Evolutionary conservation across 305 asterid species (phyloP), one percentile per base, ranked within the genome.

Genomic region (Fraxinus dipetala): DNA sequence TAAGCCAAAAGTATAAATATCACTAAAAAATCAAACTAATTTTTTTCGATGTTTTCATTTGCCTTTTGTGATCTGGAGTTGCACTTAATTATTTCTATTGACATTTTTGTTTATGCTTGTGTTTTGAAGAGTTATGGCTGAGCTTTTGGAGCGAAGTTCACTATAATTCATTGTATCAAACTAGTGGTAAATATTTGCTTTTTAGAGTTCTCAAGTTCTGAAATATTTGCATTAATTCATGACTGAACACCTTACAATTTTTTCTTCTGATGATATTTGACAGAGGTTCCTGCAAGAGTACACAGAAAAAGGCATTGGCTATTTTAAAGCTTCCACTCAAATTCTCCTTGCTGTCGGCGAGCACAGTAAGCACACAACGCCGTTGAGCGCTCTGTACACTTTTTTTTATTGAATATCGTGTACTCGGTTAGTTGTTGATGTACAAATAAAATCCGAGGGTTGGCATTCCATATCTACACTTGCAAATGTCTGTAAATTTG

Each of bases 101-200:
- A 69, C 75, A 26, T 30, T 69, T 69, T 30, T 30, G 22, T 69
- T 13, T 30, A 13, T 30, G 3, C n/a, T 30, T 30, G 1, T 69
- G 75, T 80, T 51, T 77, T 28, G 74, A 30, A 95, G 98, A 91
- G 89, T 75, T 91, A 84, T 95, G 99, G 99, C 90, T 95, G 89
- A 95, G 99, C 93, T 95, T 95, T 88, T 95, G 99, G 99, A 92
- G 99, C 24, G 99, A 95, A 85, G 90, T 95, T 70, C 99, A 95
- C 85, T 95, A 95, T 72, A 95, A 95, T 80, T 95, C 99, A 13
- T 84, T 95, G 79, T 90, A 95, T 80, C 97, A 90, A 90, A 85
- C 84, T 32, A 98, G 97, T 89, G 99, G 98, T 91, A 30, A 32
- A 20, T 73, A 45, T 74, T 67, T 70, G 22, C 77, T 31, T 31